Conservation (phyloP, 2,329 filamentous ascomycete species). For the Epichloe brachyelytri region DNA sequence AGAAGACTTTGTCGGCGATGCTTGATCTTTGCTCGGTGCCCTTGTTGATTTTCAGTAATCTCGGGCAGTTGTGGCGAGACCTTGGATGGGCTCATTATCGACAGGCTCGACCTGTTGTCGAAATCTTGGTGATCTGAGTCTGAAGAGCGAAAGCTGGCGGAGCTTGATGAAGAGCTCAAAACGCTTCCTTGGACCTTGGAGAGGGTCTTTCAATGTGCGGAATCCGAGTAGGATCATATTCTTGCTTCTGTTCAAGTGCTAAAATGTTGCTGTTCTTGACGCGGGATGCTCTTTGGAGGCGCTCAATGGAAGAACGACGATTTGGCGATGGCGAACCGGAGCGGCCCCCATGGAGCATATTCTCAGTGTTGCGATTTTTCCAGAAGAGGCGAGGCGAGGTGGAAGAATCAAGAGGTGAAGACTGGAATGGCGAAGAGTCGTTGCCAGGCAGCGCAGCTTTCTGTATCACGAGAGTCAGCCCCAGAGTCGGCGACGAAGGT, state of each 20-base stretch:
- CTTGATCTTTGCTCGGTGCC: conserved; percentile 55
- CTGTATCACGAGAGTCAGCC: conserved; percentile 28
- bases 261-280: conserved; percentile 99
- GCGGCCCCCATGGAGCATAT: conserved; percentile 51
- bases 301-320: conserved; percentile 85
- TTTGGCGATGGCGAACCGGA: conserved; percentile 54
- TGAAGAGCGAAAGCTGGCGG: conserved; percentile 39
- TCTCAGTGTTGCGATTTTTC: conserved; percentile 73
- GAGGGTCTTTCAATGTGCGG: conserved; percentile 73
- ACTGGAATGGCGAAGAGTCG: conserved; percentile 75
- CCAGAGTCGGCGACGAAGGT: conserved; percentile 3
- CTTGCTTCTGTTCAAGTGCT: conserved; percentile 78
- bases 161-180: conserved; percentile 46
- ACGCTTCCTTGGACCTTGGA: conserved; percentile 64
- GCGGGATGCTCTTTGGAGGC: conserved; percentile 82
- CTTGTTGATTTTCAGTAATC: conserved; percentile 17
- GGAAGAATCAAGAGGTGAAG: conserved; percentile 57
- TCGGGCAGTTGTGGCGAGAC: conserved; percentile 6
- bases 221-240: conserved; percentile 74
- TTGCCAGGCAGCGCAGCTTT: conserved; percentile 52
- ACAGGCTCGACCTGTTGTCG: conserved; percentile 32
- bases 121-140: conserved; percentile 27
- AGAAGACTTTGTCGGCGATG: conserved; percentile 81
- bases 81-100: conserved; percentile 20
- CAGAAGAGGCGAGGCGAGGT: conserved; percentile 81